These are phyloP conservation scores for Cicer yamashitae DNA, from an alignment of 306 rosid genomes.

Conservation along the genomic window DNA sequence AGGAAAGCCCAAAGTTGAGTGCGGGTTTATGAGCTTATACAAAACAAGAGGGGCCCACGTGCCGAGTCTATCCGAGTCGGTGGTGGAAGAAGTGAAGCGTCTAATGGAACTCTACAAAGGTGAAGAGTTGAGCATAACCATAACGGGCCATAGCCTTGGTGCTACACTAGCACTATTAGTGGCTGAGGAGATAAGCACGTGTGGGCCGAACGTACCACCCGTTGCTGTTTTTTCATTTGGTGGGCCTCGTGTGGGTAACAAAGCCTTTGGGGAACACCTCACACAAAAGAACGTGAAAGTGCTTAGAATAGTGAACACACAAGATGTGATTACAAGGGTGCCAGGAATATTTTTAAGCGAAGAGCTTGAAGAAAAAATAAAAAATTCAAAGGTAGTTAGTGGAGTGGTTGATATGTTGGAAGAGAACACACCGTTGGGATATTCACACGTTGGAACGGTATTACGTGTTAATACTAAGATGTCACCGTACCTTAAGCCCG, in stretches of 20 bases:
- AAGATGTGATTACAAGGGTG: slow-evolving; percentile 80
- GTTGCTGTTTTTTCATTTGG: slow-evolving; percentile 91
- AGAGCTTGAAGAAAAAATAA: slow-evolving; percentile 55
- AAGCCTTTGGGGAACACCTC: slow-evolving; percentile 58
- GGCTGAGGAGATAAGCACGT: slow-evolving; percentile 69
- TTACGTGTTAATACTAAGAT: slow-evolving; percentile 77
- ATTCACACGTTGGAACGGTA: slow-evolving; percentile 85
- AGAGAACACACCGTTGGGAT: slow-evolving; percentile 60
- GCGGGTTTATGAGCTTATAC: slow-evolving; percentile 80
- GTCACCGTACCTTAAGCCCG: slow-evolving; percentile 85
- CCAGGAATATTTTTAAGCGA: slow-evolving; percentile 63
- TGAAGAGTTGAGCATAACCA: slow-evolving; percentile 72
- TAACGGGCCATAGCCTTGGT: slow-evolving; percentile 89
- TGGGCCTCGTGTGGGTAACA: slow-evolving; percentile 89
- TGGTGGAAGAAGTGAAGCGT: slow-evolving; percentile 69
- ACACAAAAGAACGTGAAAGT: slow-evolving; percentile 62
- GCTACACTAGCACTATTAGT: slow-evolving; percentile 83
- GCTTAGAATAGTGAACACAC: slow-evolving; percentile 77
- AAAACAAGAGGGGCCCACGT: slow-evolving; percentile 78
- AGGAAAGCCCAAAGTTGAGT: slow-evolving; percentile 66
- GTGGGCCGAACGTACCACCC: slow-evolving; percentile 52
- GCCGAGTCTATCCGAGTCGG: slow-evolving; percentile 69
- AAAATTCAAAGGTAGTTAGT: slow-evolving; percentile 47
- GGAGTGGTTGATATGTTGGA: slow-evolving; percentile 56
- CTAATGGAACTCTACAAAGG: slow-evolving; percentile 64